A percentile compares a stretch with the other conserved stretches of the same genome.
These are phyloP conservation scores for Candida nemodendra DNA, from an alignment of 805 yeast species.

Conservation along the genomic window DNA sequence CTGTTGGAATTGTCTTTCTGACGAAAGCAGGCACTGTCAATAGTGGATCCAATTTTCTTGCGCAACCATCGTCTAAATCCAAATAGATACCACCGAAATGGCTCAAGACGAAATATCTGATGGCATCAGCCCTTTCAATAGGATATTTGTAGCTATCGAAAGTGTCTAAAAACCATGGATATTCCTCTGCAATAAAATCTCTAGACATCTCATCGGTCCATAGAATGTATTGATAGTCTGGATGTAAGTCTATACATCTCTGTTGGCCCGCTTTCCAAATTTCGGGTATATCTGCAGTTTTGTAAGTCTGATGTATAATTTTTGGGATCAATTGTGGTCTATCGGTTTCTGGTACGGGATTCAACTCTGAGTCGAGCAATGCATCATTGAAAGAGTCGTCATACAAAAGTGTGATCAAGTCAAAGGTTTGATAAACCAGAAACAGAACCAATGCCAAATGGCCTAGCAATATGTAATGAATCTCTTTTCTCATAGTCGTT, in stretches of 20 bases:
- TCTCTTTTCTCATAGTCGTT: slow-evolving; percentile 61
- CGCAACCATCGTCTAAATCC: slow-evolving; percentile 89
- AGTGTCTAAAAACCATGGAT: slow-evolving; percentile 81
- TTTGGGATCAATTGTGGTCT: slow-evolving; percentile 71
- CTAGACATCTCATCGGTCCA: slow-evolving; percentile 90
- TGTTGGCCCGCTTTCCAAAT: slow-evolving; percentile 78
- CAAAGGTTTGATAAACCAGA: slow-evolving; percentile 63
- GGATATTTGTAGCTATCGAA: slow-evolving; percentile 78
- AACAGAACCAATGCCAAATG: slow-evolving; percentile 55
- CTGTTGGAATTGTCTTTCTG: slow-evolving; percentile 85
- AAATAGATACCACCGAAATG: slow-evolving; percentile 90
- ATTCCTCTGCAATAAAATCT: slow-evolving; percentile 73
- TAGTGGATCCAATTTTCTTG: slow-evolving; percentile 73
- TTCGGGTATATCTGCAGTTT: slow-evolving; percentile 73
- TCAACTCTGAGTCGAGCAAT: slow-evolving; percentile 58
- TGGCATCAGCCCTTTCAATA: slow-evolving; percentile 87
- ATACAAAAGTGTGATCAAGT: slow-evolving; percentile 68
- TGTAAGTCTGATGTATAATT: slow-evolving; percentile 92
- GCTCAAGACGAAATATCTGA: slow-evolving; percentile 77
- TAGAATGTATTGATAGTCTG: slow-evolving; percentile 81
- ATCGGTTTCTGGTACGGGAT: slow-evolving; percentile 43
- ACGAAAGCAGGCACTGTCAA: slow-evolving; percentile 82
- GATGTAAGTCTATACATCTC: slow-evolving; percentile 73
- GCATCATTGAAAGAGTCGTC: slow-evolving; percentile 71
- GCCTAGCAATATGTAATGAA: slow-evolving; percentile 57